Evolutionary conservation across 306 rosid genomes (phyloP).

Genomic region (Begonia masoniana): DNA sequence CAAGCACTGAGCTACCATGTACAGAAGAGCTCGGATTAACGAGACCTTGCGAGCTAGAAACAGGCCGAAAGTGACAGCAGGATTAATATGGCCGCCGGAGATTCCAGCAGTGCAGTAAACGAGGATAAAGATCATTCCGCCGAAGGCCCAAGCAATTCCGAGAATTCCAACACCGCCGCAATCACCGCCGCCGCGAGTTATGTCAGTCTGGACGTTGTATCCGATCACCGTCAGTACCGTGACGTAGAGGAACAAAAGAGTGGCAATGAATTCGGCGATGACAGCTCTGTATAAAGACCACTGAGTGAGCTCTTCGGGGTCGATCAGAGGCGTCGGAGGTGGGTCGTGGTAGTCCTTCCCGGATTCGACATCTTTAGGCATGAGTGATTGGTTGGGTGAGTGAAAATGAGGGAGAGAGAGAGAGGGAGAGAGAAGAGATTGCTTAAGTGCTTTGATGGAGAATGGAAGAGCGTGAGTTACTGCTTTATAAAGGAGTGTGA

Average conservation of each 20-base stretch:
- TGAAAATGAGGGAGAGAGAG: too few species aligned
- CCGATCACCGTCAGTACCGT: conserved; percentile 41
- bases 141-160: conserved; percentile 20
- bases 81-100: conserved; percentile 14
- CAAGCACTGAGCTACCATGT: conserved; percentile 16
- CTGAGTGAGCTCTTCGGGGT: conserved; percentile 31
- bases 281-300: conserved; percentile 88
- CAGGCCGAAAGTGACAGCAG: conserved; percentile 19
- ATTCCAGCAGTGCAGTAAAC: conserved; percentile 22
- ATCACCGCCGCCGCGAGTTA: neutral
- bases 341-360: conserved; percentile 51
- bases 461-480: too few species aligned
- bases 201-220: conserved; percentile 17
- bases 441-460: too few species aligned
- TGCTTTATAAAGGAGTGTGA: too few species aligned
- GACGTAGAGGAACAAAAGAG: conserved; percentile 68
- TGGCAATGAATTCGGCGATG: conserved; percentile 84
- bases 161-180: conserved; percentile 15
- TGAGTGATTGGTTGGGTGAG: neutral
- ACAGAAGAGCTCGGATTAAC: conserved; percentile 9
- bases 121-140: conserved; percentile 20
- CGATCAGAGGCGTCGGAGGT: conserved; percentile 55
- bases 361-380: conserved; percentile 15
- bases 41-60: conserved; percentile 18
- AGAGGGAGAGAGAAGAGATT: too few species aligned